phyloP scores from a whole-genome alignment of 805 yeast species.

The Ogataea trehaloabstinens region DNA sequence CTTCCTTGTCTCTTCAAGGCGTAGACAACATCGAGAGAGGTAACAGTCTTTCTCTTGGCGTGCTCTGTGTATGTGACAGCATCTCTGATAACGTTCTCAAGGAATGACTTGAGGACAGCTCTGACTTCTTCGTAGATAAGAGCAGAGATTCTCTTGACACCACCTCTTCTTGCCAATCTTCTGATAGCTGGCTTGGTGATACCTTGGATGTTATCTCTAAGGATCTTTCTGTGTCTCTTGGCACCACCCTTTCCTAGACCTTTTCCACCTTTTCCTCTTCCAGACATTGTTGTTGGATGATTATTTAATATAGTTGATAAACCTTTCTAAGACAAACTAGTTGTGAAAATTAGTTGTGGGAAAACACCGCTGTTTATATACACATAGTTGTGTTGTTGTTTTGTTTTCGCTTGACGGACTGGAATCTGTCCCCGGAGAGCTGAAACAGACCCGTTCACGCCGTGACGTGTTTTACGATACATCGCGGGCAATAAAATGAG shows the following conservation, averaged over 20 bases:
- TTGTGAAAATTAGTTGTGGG: constrained; percentile 8
- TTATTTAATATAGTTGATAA: background rate
- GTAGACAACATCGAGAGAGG: constrained; percentile 97
- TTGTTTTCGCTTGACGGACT: too few relatives aligned
- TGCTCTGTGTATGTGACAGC: constrained; percentile 99
- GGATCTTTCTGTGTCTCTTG: constrained; percentile 99
- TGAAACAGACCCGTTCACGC: constrained; percentile 2
- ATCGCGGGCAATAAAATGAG: too few relatives aligned
- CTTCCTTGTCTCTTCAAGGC: constrained; percentile 99
- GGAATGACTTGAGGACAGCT: constrained; percentile 92
- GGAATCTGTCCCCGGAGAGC: background rate
- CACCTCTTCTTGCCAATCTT: constrained; percentile 99
- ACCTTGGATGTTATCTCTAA: constrained; percentile 99
- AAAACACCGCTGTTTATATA: constrained; percentile 14
- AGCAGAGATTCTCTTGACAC: constrained; percentile 99
- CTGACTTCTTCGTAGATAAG: constrained; percentile 98
- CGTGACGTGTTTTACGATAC: constrained; percentile 11
- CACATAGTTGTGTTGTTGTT: too few relatives aligned
- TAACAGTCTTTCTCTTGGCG: constrained; percentile 99
- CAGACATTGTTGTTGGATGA: constrained; percentile 65
- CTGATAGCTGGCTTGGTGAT: constrained; percentile 99
- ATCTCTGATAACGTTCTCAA: constrained; percentile 96
- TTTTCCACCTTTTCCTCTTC: constrained; percentile 99
- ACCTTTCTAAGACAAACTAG: constrained; percentile 6
- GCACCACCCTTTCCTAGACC: constrained; percentile 99